Percentiles rank a stretch among this genome's conserved stretches.
phyloP scores from a whole-genome alignment of 202 grass and related monocot genomes.

The Alloteropsis angusta region DNA sequence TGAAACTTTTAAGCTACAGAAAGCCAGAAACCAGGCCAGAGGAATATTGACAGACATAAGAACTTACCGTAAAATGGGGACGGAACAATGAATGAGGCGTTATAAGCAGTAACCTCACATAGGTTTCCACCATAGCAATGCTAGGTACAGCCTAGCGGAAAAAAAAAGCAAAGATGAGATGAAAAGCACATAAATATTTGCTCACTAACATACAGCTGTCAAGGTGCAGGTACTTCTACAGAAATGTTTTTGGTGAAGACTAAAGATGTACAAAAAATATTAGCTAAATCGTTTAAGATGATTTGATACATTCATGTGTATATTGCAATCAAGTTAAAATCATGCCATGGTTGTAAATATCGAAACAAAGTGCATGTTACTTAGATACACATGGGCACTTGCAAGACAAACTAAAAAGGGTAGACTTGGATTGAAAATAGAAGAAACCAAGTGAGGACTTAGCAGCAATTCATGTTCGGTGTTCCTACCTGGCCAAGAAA shows the following conservation, averaged over 20 bases:
- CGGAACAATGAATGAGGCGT: slow-evolving; percentile 91
- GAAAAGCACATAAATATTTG: slow-evolving; percentile 1
- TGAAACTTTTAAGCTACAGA: neutral
- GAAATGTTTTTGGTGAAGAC: slow-evolving; percentile 12
- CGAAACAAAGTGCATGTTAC: neutral
- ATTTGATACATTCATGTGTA: neutral
- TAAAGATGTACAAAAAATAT: neutral
- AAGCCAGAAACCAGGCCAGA: slow-evolving; percentile 13
- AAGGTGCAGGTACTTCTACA: slow-evolving; percentile 3
- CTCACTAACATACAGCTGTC: slow-evolving; percentile 15
- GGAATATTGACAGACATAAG: neutral
- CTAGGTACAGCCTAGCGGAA: slow-evolving; percentile 76
- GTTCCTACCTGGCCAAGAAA: slow-evolving; percentile 90
- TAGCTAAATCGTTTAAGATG: neutral
- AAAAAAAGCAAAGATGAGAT: slow-evolving; percentile 28
- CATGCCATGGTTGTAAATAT: neutral
- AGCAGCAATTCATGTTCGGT: neutral
- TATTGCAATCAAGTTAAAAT: neutral
- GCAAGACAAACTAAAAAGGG: neutral
- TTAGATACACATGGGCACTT: neutral
- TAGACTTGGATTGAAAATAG: neutral
- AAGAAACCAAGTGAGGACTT: slow-evolving; percentile 6
- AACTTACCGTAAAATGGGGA: slow-evolving; percentile 85
- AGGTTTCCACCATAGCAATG: slow-evolving; percentile 97
- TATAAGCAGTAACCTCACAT: slow-evolving; percentile 92